Evolutionary conservation across 2,329 filamentous ascomycete genomes (phyloP), one percentile per base, ranked within the genome.

Genomic region (Ophiognomonia clavigignenti-juglandacearum): DNA sequence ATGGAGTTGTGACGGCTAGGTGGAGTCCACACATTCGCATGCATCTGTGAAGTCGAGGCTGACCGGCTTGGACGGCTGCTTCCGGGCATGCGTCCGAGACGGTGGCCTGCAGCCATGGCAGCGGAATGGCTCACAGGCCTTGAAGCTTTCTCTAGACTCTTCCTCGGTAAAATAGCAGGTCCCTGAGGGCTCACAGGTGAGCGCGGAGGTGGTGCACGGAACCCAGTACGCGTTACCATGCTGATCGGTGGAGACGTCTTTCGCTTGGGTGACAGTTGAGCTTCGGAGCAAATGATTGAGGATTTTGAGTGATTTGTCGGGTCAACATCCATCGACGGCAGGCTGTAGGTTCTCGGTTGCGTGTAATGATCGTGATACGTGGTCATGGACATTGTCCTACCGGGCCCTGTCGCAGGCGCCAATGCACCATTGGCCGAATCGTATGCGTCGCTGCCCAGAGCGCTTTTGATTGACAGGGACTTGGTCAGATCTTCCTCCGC

Each of bases 201-300:
- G 22, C 69, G 65, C 10, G 64, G 54, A 11, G 65, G 62, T 13
- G 61, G 60, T 11, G 61, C 63, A 13, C 61, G 55, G 8, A 59
- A 53, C 6, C 63, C 59, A 24, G 64, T 68, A 22, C 68, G 64
- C 4, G 66, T 70, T n/a, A 62, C 62, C 60, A 73, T 66, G 54
- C 67, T 73, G 23, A 72, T 62, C 0, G 71, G 69, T 1, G 69
- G 67, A 3, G 67, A 63, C 0, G 65, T 64, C 44, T 56, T 67
- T 9, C 61, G 55, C 46, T 59, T 64, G 34, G 57, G 60, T 18
- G 54, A 45, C 11, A 57, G 48, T 31, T 57, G 48, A 22, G 52
- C 51, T 20, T 57, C 55, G 13, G 59, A 56, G 13, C 13, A 14
- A 51, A 3, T 59, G 20, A 57, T 62, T 5, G 61, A 59, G 3